Percentiles rank a stretch among this genome's conserved stretches.
phyloP scores from a whole-genome alignment of 2,329 filamentous ascomycete species.

The Kalaharituber pfeilii region DNA sequence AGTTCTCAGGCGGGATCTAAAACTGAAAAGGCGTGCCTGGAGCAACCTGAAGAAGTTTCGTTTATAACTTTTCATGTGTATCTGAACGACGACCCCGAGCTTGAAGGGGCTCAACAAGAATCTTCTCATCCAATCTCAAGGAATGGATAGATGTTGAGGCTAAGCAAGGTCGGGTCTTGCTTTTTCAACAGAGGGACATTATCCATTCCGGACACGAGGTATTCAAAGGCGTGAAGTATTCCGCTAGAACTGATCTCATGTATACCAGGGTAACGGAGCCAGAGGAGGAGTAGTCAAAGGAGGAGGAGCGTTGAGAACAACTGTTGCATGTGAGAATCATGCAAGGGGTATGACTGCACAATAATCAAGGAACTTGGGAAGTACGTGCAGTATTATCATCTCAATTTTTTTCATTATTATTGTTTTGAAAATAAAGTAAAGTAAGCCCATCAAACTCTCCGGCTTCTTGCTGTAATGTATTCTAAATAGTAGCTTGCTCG shows the following conservation, averaged over 20 bases:
- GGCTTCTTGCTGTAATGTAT: too few species aligned
- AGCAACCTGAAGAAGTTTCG: constrained; percentile 9
- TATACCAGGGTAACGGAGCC: constrained; percentile 10
- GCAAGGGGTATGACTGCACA: too few species aligned
- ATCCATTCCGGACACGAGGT: constrained; percentile 17
- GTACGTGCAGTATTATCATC: too few species aligned
- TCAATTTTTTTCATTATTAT: too few species aligned
- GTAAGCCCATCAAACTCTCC: too few species aligned
- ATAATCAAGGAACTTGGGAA: too few species aligned
- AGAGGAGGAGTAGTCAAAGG: too few species aligned
- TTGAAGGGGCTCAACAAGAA: constrained; percentile 13
- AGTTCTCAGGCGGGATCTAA: neutral
- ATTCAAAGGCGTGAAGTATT: constrained; percentile 13
- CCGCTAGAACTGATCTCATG: constrained; percentile 15
- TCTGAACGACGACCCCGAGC: constrained; percentile 10
- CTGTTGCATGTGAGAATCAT: too few species aligned
- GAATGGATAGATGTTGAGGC: constrained; percentile 13
- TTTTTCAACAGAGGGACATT: constrained; percentile 17
- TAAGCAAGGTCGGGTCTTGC: constrained; percentile 11
- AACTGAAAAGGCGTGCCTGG: neutral
- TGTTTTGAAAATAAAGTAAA: too few species aligned
- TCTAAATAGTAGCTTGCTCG: too few species aligned
- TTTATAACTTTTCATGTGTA: constrained; percentile 18
- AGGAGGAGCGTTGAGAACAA: too few species aligned
- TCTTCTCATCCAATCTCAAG: constrained; percentile 9